Percentiles rank a stretch among this genome's conserved stretches.
These are phyloP conservation scores for Beauveria sp. DNA, from an alignment of 2,329 filamentous ascomycete species.

Conservation along the genomic window DNA sequence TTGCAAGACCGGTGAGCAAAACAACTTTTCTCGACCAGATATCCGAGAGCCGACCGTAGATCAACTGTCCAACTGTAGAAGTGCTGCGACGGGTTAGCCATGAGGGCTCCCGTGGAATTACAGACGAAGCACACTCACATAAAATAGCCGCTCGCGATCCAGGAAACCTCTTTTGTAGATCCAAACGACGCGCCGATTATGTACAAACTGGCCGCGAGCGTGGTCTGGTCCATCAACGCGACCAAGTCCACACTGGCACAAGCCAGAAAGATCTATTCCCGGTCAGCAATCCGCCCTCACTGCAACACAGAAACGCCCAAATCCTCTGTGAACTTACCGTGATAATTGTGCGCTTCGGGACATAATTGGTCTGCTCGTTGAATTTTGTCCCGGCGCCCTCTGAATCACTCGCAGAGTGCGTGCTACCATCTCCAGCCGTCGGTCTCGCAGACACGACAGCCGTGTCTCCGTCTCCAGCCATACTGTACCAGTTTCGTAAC, in stretches of 20 bases:
- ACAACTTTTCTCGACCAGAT: slow-evolving; percentile 39
- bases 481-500: background rate
- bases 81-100: slow-evolving; percentile 22
- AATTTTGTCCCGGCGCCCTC: slow-evolving; percentile 26
- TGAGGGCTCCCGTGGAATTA: too few species aligned
- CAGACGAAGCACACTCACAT: slow-evolving; percentile 27
- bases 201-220: slow-evolving; percentile 45
- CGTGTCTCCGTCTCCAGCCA: background rate
- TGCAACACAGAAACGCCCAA: too few species aligned
- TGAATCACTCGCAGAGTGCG: slow-evolving; percentile 10
- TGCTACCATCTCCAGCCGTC: slow-evolving; percentile 7
- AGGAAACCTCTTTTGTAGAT: slow-evolving; percentile 41
- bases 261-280: slow-evolving; percentile 44
- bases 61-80: slow-evolving; percentile 37
- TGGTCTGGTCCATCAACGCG: slow-evolving; percentile 51
- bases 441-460: slow-evolving; percentile 3
- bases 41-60: slow-evolving; percentile 38
- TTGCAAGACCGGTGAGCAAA: slow-evolving; percentile 28
- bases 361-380: slow-evolving; percentile 50
- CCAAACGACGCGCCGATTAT: slow-evolving; percentile 44
- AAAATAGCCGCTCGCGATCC: slow-evolving; percentile 50
- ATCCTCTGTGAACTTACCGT: slow-evolving; percentile 28
- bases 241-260: slow-evolving; percentile 47
- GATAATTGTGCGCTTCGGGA: slow-evolving; percentile 41
- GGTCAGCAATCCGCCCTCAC: slow-evolving; percentile 9